Evolutionary conservation across 495 filamentous ascomycete species (phyloP).

Genomic region (Hypoxylon intermedium): DNA sequence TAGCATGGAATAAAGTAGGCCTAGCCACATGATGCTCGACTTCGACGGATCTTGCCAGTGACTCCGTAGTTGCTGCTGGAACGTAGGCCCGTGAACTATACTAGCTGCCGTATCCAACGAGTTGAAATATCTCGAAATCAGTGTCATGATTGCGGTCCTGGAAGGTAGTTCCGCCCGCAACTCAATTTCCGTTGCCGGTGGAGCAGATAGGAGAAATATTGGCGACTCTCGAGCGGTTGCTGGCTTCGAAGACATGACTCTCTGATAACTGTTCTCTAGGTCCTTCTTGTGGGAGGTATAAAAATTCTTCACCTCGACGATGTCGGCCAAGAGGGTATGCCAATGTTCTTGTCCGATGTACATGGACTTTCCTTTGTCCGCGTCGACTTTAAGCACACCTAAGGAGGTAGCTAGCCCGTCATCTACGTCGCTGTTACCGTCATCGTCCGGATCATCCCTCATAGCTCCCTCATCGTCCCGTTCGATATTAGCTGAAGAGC

Average conservation of each 20-base stretch:
- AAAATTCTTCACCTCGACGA: slow-evolving; percentile 91
- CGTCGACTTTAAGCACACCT: slow-evolving; percentile 85
- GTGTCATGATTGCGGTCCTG: slow-evolving; percentile 78
- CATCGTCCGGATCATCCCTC: slow-evolving; percentile 62
- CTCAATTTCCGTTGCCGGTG: slow-evolving; percentile 73
- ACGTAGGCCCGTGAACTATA: slow-evolving; percentile 85
- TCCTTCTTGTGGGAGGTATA: slow-evolving; percentile 68
- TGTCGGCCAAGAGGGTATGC: slow-evolving; percentile 86
- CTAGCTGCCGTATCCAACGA: slow-evolving; percentile 63
- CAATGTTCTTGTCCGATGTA: slow-evolving; percentile 92
- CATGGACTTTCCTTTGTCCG: slow-evolving; percentile 77
- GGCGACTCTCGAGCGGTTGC: slow-evolving; percentile 65
- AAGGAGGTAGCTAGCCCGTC: slow-evolving; percentile 79
- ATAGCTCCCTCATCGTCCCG: slow-evolving; percentile 60
- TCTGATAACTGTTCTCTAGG: slow-evolving; percentile 62
- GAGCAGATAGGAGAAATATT: slow-evolving; percentile 76
- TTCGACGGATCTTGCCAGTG: slow-evolving; percentile 87
- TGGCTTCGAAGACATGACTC: slow-evolving; percentile 69
- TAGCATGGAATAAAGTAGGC: slow-evolving; percentile 85
- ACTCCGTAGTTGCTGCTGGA: slow-evolving; percentile 83
- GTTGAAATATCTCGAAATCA: slow-evolving; percentile 76
- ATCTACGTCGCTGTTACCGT: slow-evolving; percentile 82
- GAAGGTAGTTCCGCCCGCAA: slow-evolving; percentile 80
- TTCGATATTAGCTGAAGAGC: slow-evolving; percentile 69
- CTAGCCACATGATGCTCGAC: slow-evolving; percentile 87